Evolutionary conservation across 352 stramenopile species (phyloP), one percentile per base, ranked within the genome.

Genomic region (Pythium aristosporum): DNA sequence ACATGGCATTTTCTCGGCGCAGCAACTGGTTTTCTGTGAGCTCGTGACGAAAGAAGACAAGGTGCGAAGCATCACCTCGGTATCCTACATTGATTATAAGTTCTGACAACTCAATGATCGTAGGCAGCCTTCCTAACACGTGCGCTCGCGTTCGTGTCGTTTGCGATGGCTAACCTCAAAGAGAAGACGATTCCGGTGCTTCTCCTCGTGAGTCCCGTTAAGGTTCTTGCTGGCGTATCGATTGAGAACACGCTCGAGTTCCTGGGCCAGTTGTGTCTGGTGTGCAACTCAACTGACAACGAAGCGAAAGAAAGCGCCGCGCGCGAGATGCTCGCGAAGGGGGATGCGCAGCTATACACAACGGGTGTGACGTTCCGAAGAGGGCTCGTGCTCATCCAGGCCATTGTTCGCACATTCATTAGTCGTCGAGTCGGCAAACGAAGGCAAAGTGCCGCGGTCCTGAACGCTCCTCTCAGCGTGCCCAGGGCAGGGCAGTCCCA

Each of bases 161-260:
- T 82, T 46, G 71, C 74, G 8, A 85, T 91, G 78, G 44, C 50
- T 0, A 62, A 68, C 15, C 61, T 79, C 25, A 74, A 79, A 20
- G 56, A 68, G 44, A 79, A 76, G 13, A 73, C 70, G 47, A 75
- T 91, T n/a, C 89, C 84, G 5, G 83, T 78, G 32, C 65, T 95
- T 32, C 58, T 95, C 21, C 74, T 92, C 20, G 83, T 95, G 49
- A 95, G 86, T 57, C 86, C 86, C n/a, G 57, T 93, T n/a, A 88
- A 91, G 69, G 81, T 95, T 28, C 74, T 95, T 6, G 84, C 86
- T 13, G 86, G 86, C 11, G 59, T 91, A 1, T 70, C 69, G 0
- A 79, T 95, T 0, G 57, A 80, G 28, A 76, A 91, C 44, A 93
- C 86, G 8, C 77, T 85, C 32, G 75, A 91, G 57, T 93, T 93